Percentiles rank a stretch among this genome's conserved stretches.
Conservation (phyloP, 352 stramenopile species). For the Pythium apleroticum region DNA sequence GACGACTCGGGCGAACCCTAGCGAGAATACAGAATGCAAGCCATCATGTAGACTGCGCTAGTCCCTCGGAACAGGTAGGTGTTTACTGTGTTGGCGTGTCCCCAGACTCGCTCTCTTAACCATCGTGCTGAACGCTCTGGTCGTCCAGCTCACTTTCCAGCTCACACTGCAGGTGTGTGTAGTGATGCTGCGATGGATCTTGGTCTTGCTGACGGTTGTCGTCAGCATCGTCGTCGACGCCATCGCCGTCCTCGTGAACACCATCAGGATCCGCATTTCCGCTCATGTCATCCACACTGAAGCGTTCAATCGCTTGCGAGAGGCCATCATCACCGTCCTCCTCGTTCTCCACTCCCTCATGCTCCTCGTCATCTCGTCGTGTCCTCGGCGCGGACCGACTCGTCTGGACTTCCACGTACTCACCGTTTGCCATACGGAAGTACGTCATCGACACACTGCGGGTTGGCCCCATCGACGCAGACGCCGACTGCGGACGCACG, state of each 20-base stretch:
- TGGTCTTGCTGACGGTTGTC: not conserved
- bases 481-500: conserved; percentile 15
- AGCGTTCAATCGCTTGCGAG: not conserved
- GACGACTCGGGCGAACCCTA: too few species aligned
- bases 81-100: too few species aligned
- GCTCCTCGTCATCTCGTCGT: not conserved
- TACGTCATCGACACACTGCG: conserved; percentile 1
- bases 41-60: too few species aligned
- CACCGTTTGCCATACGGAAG: conserved; percentile 1
- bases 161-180: not conserved
- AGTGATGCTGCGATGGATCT: not conserved
- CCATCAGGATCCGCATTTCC: not conserved
- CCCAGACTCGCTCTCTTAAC: too few species aligned
- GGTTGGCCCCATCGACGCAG: not conserved
- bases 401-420: not conserved
- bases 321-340: not conserved
- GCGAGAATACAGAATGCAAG: too few species aligned
- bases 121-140: not conserved
- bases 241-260: not conserved
- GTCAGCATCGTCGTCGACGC: not conserved
- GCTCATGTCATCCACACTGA: not conserved
- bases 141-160: not conserved
- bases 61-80: too few species aligned
- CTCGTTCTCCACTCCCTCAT: not conserved
- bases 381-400: not conserved